Conservation (phyloP, 2,329 filamentous ascomycete genomes). For the Diaporthe velutina region DNA sequence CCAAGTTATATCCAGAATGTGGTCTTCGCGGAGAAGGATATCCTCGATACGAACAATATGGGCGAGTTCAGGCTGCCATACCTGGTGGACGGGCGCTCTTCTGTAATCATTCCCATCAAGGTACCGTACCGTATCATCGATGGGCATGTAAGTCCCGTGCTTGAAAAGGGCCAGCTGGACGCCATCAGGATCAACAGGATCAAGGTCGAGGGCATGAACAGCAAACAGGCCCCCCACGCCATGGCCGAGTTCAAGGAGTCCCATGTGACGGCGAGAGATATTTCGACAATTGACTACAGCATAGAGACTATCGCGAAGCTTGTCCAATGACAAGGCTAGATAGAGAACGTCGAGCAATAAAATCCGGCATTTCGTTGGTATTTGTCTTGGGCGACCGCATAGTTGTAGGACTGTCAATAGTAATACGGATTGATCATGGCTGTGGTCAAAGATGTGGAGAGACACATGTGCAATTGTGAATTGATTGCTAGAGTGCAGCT, state of each 20-base stretch:
- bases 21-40: slow-evolving; percentile 36
- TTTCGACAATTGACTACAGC: slow-evolving; percentile 37
- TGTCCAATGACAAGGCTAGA: not conserved
- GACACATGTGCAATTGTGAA: slow-evolving; percentile 8
- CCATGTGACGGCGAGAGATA: slow-evolving; percentile 32
- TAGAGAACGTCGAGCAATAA: too few relatives aligned
- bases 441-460: not conserved
- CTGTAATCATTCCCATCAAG: slow-evolving; percentile 41
- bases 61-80: slow-evolving; percentile 34
- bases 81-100: slow-evolving; percentile 23
- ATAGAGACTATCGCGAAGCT: slow-evolving; percentile 36
- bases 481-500: slow-evolving; percentile 16
- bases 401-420: not conserved
- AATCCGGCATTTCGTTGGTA: not conserved
- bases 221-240: slow-evolving; percentile 46
- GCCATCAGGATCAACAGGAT: slow-evolving; percentile 47
- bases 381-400: not conserved
- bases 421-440: not conserved
- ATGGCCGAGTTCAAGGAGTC: slow-evolving; percentile 42
- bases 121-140: slow-evolving; percentile 33
- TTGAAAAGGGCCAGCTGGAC: not conserved
- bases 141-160: slow-evolving; percentile 2
- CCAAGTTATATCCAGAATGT: slow-evolving; percentile 31
- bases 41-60: not conserved
- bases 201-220: slow-evolving; percentile 52